Percentiles rank a stretch among this genome's conserved stretches.
Evolutionary conservation across 2,329 filamentous ascomycete genomes (phyloP).

Genomic region (Verticillium albo-atrum): DNA sequence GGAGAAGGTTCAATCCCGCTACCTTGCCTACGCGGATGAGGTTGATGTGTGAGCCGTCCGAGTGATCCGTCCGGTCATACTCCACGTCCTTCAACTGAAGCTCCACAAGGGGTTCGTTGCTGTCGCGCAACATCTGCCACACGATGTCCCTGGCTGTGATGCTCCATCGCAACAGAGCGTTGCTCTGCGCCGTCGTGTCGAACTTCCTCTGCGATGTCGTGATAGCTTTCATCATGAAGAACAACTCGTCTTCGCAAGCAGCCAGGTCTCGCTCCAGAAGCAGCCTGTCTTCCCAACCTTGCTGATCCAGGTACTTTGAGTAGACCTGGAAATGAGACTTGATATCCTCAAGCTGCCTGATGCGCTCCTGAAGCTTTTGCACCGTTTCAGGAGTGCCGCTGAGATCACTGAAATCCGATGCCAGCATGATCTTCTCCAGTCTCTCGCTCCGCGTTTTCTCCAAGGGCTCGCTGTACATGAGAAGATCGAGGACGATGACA

Average conservation of each 20-base stretch:
- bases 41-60: conserved; percentile 94
- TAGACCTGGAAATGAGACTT: conserved; percentile 95
- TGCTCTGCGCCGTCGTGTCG: conserved; percentile 68
- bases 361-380: conserved; percentile 82
- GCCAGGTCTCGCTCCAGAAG: conserved; percentile 85
- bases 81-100: conserved; percentile 87
- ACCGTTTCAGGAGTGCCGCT: conserved; percentile 93
- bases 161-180: conserved; percentile 82
- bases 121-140: conserved; percentile 90
- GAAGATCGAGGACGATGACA: conserved; percentile 90
- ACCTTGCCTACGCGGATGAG: conserved; percentile 83
- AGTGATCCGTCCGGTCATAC: conserved; percentile 94
- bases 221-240: conserved; percentile 99
- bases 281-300: conserved; percentile 87
- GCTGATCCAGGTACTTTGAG: conserved; percentile 77
- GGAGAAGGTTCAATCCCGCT: conserved; percentile 82
- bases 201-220: conserved; percentile 89
- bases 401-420: conserved; percentile 96
- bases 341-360: conserved; percentile 91
- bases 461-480: conserved; percentile 92
- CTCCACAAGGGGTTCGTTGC: conserved; percentile 83
- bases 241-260: conserved; percentile 90
- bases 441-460: conserved; percentile 97
- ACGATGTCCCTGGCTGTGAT: conserved; percentile 94
- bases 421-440: conserved; percentile 97